Evolutionary conservation across 2,329 filamentous ascomycete genomes (phyloP).

Genomic region (Aspergillus viridinutans): DNA sequence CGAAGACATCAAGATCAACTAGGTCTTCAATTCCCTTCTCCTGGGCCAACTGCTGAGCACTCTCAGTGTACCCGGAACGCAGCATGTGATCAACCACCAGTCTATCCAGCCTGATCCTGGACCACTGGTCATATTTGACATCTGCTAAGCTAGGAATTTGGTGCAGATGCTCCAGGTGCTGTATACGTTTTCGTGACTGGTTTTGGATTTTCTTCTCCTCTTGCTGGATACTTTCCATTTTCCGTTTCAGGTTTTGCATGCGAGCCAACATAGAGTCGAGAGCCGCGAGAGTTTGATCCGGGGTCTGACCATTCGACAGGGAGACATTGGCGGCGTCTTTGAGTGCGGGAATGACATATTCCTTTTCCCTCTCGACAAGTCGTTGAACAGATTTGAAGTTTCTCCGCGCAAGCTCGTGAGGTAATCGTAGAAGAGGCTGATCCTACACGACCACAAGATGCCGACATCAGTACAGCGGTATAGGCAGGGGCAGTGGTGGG

Average conservation of each 20-base stretch:
- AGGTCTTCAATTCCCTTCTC: constrained; percentile 74
- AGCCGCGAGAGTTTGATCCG: constrained; percentile 69
- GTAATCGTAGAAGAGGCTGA: constrained; percentile 87
- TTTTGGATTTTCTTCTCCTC: constrained; percentile 75
- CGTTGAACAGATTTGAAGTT: constrained; percentile 76
- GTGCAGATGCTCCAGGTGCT: constrained; percentile 78
- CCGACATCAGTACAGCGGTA: constrained; percentile 7
- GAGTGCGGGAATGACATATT: constrained; percentile 46
- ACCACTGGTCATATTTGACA: constrained; percentile 92
- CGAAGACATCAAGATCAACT: constrained; percentile 85
- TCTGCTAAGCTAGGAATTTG: constrained; percentile 77
- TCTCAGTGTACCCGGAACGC: constrained; percentile 74
- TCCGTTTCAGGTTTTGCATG: constrained; percentile 83
- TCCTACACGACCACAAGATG: constrained; percentile 54
- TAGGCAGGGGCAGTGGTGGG: constrained; percentile 7
- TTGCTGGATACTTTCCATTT: constrained; percentile 70
- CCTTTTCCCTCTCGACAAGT: constrained; percentile 45
- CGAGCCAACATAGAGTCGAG: constrained; percentile 81
- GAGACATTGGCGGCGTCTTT: constrained; percentile 58
- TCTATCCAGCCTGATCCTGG: constrained; percentile 72
- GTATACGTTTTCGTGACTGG: constrained; percentile 70
- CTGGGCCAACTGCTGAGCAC: constrained; percentile 67
- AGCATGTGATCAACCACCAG: constrained; percentile 90
- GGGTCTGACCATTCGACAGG: constrained; percentile 57
- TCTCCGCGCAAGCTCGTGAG: constrained; percentile 85